These are phyloP conservation scores for Asparagopsis taxiformis DNA, from an alignment of 31 red algal genomes.

Conservation along the genomic window DNA sequence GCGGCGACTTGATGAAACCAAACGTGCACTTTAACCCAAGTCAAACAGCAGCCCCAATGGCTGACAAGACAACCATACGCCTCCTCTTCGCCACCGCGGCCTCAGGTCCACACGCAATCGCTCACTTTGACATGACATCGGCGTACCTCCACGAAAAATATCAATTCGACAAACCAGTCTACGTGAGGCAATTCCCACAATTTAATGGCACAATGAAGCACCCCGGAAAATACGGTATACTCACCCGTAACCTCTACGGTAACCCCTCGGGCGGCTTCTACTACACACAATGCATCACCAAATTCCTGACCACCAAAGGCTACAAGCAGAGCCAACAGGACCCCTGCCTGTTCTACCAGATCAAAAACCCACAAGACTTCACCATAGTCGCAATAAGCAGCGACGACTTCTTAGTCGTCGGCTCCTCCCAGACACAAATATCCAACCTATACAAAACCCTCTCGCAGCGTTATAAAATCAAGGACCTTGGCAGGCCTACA, in stretches of 20 bases:
- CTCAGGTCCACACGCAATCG: background rate
- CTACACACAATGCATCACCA: too few species aligned
- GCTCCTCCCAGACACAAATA: too few species aligned
- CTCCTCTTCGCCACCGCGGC: background rate
- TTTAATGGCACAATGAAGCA: slow-evolving; percentile 15
- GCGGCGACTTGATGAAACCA: slow-evolving; percentile 2
- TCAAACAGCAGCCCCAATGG: background rate
- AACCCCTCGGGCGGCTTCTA: background rate
- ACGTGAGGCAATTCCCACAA: slow-evolving; percentile 9
- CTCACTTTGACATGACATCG: slow-evolving; percentile 1
- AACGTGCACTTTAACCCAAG: background rate
- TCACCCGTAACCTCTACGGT: slow-evolving; percentile 7
- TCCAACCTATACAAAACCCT: too few species aligned
- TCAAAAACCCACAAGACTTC: too few species aligned
- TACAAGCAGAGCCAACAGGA: too few species aligned
- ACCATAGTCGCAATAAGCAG: too few species aligned
- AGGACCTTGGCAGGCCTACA: too few species aligned
- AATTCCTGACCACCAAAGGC: too few species aligned
- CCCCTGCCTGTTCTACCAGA: too few species aligned
- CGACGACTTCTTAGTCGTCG: too few species aligned
- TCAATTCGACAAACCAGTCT: background rate
- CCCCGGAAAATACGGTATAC: background rate
- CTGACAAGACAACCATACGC: slow-evolving; percentile 1
- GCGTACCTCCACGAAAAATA: slow-evolving; percentile 16
- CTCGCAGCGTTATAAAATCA: too few species aligned